Evolutionary conservation across 192 early-diverging fungal species (phyloP).

Genomic region (Podila epigama): DNA sequence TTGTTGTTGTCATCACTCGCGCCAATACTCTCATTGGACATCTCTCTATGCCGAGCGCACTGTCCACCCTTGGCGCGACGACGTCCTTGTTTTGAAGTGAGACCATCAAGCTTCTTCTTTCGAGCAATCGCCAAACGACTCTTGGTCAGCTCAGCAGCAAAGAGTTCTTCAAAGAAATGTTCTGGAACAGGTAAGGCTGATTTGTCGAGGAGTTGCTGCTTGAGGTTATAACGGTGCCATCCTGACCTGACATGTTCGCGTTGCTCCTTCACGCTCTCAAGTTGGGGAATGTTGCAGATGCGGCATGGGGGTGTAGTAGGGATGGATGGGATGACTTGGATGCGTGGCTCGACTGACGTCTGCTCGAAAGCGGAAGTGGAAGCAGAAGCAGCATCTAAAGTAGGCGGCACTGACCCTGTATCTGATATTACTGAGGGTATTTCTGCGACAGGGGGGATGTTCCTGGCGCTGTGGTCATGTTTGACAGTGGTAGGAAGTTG

Average conservation of each 20-base stretch:
- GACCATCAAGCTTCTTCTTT: no score
- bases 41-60: no score
- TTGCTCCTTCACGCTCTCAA: constrained; percentile 29
- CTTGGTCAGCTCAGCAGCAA: constrained; percentile 22
- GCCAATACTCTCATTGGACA: no score
- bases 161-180: constrained; percentile 48
- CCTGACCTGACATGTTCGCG: constrained; percentile 54
- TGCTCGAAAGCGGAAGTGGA: background rate
- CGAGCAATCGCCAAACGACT: no score
- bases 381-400: background rate
- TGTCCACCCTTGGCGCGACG: no score
- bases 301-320: constrained; percentile 25
- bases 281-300: constrained; percentile 32
- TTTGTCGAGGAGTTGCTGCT: constrained; percentile 30
- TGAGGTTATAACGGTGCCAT: constrained; percentile 63
- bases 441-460: background rate
- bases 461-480: background rate
- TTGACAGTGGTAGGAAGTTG: background rate
- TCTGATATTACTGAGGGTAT: background rate
- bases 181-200: constrained; percentile 36
- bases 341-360: no score
- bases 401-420: no score
- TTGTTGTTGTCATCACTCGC: no score
- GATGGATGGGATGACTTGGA: background rate
- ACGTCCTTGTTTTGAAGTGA: no score